phyloP scores from a whole-genome alignment of 192 early-diverging fungal species.

The Umbelopsis ramanniana region DNA sequence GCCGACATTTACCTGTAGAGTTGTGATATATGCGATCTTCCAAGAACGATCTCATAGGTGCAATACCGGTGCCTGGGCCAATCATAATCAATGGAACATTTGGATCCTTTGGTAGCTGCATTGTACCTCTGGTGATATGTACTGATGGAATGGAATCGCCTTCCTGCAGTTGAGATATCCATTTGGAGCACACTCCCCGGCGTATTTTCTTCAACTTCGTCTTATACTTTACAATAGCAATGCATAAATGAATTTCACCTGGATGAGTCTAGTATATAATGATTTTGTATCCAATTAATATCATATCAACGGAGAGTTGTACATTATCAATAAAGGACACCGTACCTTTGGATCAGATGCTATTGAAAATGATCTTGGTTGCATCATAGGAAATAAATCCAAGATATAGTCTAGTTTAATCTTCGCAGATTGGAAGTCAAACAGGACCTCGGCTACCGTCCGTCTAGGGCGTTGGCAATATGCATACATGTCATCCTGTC shows the following conservation, averaged over 20 bases:
- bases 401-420: slow-evolving; percentile 80
- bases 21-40: slow-evolving; percentile 54
- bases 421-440: slow-evolving; percentile 79
- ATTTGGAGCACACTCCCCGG: slow-evolving; percentile 83
- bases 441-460: slow-evolving; percentile 82
- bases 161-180: slow-evolving; percentile 56
- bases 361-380: slow-evolving; percentile 87
- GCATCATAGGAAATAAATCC: slow-evolving; percentile 83
- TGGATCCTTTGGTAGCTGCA: slow-evolving; percentile 62
- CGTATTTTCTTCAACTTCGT: slow-evolving; percentile 77
- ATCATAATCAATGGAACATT: slow-evolving; percentile 74
- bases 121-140: slow-evolving; percentile 66
- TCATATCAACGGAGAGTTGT: neutral
- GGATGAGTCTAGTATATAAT: slow-evolving; percentile 40
- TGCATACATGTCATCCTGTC: slow-evolving; percentile 87
- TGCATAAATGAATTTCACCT: slow-evolving; percentile 68
- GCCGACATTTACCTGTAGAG: slow-evolving; percentile 36
- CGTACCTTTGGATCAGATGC: slow-evolving; percentile 59
- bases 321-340: neutral
- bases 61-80: slow-evolving; percentile 91
- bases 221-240: slow-evolving; percentile 87
- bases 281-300: neutral
- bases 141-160: slow-evolving; percentile 42
- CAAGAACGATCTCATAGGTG: slow-evolving; percentile 87
- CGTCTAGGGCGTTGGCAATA: slow-evolving; percentile 84